Base-by-base conservation (phyloP, 2,329 filamentous ascomycete species). In the Atkinsonella hypoxylon region DNA sequence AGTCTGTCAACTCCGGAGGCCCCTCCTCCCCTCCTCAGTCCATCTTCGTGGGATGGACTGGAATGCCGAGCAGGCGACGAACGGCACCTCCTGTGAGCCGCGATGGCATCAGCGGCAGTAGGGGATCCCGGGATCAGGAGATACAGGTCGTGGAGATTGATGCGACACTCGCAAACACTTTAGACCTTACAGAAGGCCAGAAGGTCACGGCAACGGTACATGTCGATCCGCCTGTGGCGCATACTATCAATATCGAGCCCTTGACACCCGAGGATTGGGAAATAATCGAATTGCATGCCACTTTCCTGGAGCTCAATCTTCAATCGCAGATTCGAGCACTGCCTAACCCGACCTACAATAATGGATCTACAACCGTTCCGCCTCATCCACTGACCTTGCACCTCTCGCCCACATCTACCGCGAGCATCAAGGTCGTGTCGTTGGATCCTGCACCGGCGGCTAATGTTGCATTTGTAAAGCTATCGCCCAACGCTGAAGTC, bases 211-310 rank as follows among this genome's bases (percentile, higher is more conserved):
- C 72, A 45, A 76, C 70, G 36, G 76, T 98, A 56, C 93, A 98
- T 66, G 71, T 96, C 55, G 89, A 98, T 64, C 91, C 91, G 46
- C 89, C 90, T 2, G 71, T 93, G 56, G 89, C 89, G 46, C 89
- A 96, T 66, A 97, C 90, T 1, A 85, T 98, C 67, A 89, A 96
- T 64, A 97, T 98, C 59, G 94, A 98, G 65, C 93, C 93, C 34
- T 70, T 97, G 60, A 97, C 93, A 0, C 82, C 91, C 1, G 89
- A 94, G 52, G 93, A 98, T 64, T 98, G 93, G 93, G 93, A 98
- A 69, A 95, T 97, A 61, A 97, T 98, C 59, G 93, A 98, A 67
- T 74, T 98, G 2, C 93, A 98, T 71, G 93, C 93, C 5, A 93
- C 85, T 15, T 98, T 97, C 62, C 75, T 98, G 47, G 93, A 98